Percentiles rank a stretch among this genome's conserved stretches.
Evolutionary conservation across 305 asterid species (phyloP).

Genomic region (Fraxinus baroniana): DNA sequence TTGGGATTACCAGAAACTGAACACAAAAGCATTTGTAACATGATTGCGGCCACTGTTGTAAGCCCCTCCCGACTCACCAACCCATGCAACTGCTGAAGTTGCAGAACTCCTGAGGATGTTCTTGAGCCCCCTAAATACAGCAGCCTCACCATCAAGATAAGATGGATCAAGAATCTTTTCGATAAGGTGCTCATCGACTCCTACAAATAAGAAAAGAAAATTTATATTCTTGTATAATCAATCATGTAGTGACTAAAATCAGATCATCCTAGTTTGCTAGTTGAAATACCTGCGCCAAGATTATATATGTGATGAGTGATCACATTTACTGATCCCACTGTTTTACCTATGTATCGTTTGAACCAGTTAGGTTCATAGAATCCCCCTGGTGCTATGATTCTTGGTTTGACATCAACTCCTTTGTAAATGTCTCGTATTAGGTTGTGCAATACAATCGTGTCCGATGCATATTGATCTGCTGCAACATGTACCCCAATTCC

Average conservation of each 20-base stretch:
- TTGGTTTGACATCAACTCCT: constrained; percentile 32
- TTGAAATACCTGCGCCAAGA: constrained; percentile 47
- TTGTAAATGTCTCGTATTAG: constrained; percentile 35
- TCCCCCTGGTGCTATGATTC: constrained; percentile 46
- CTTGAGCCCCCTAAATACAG: background rate
- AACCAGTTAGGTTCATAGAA: constrained; percentile 48
- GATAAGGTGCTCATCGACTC: constrained; percentile 3
- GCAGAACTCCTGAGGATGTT: constrained; percentile 7
- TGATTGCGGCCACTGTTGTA: constrained; percentile 17
- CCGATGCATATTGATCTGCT: constrained; percentile 46
- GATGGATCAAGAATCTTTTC: constrained; percentile 13
- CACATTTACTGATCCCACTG: constrained; percentile 32
- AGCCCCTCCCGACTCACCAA: constrained; percentile 21
- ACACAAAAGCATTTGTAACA: constrained; percentile 17
- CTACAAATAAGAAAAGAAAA: background rate
- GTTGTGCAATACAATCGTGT: constrained; percentile 27
- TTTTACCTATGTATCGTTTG: constrained; percentile 23
- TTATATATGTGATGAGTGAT: constrained; percentile 52
- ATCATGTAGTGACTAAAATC: background rate
- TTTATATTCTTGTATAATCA: background rate
- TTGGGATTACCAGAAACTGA: constrained; percentile 13
- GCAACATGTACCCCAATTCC: constrained; percentile 47
- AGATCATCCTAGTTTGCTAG: background rate
- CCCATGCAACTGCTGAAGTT: constrained; percentile 18
- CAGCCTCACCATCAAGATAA: constrained; percentile 19